Conservation (phyloP, 495 filamentous ascomycete genomes). For the Hypoxylon fragiforme region DNA sequence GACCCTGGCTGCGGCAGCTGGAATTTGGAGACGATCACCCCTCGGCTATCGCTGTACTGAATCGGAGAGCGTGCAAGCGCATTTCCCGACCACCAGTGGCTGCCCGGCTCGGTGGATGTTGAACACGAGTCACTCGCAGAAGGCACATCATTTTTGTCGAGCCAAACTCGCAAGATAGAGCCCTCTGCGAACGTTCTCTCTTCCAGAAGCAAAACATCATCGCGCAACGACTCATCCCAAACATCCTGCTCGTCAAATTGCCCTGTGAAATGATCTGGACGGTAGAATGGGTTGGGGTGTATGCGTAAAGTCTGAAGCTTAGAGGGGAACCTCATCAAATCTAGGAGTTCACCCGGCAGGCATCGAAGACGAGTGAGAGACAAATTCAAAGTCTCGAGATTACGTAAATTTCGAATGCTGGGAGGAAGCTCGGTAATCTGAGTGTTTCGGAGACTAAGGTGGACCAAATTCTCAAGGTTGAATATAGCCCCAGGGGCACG, state of each 20-base stretch:
- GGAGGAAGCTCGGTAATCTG: conserved; percentile 65
- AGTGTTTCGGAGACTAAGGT: conserved; percentile 75
- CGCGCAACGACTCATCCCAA: not conserved
- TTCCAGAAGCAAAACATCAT: not conserved
- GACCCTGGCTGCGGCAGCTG: conserved; percentile 7
- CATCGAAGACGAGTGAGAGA: conserved; percentile 67
- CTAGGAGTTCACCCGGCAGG: conserved; percentile 72
- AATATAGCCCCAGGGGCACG: conserved; percentile 56
- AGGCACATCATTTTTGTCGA: conserved; percentile 8
- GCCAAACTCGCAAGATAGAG: not conserved
- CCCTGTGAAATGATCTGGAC: conserved; percentile 28
- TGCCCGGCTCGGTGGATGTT: too few relatives aligned
- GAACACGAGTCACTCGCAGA: too few relatives aligned
- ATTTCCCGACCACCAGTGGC: too few relatives aligned
- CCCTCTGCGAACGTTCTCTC: not conserved
- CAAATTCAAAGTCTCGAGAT: conserved; percentile 69
- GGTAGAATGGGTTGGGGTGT: conserved; percentile 54
- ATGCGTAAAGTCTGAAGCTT: conserved; percentile 43
- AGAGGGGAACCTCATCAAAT: conserved; percentile 51
- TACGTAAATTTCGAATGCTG: conserved; percentile 63
- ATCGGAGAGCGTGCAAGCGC: conserved; percentile 34
- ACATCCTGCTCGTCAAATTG: not conserved
- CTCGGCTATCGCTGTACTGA: conserved; percentile 38
- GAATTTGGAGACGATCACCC: conserved; percentile 35
- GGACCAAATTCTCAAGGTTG: conserved; percentile 60